Base-by-base conservation (phyloP, 2,329 filamentous ascomycete genomes). In the Huntiella abstrusa region DNA sequence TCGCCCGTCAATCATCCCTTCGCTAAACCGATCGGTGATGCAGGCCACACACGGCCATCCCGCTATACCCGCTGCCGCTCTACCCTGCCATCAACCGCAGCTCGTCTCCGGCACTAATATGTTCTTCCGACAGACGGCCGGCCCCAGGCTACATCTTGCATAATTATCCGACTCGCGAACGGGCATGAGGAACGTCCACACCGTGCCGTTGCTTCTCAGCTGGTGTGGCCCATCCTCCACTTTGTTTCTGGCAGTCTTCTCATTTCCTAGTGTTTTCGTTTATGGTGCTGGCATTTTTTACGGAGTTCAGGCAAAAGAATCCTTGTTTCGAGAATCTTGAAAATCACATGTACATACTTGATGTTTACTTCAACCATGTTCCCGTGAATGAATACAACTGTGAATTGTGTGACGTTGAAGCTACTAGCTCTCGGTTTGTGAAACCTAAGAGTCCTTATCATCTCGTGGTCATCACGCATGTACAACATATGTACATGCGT, bases 241-340 rank as follows among this genome's bases (percentile, higher is more conserved):
- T 44, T 39, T 17, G 10, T 33, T 16, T 43, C 35, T 49, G 43
- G 16, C 35, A 35, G 35, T 50, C 33, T 36, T 38, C 44, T 16
- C 44, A 35, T 43, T 46, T 41, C 16, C 43, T 41, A n/a, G 33
- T 17, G 45, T 46, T 19, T 49, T 43, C 34, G 13, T 49, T 44
- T 50, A 15, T 38, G 48, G 48, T 50, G 44, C 48, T 47, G 48
- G 48, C 44, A 50, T 50, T 33, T 49, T 47, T 43, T 47, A 43
- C 46, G 48, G 48, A 50, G 48, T 50, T 50, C 40, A 50, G 48
- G 48, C 48, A 50, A 50, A 50, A 50, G 41, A 50, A 41, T 47
- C 37, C 46, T 40, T 50, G 22, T 47, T 49, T 49, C 19, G 37
- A 49, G 37, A 34, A 41, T 47, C 28, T 43, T 43, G 22, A 43